Conservation (phyloP, 202 grass and related monocot species). For the Setaria viridis region DNA sequence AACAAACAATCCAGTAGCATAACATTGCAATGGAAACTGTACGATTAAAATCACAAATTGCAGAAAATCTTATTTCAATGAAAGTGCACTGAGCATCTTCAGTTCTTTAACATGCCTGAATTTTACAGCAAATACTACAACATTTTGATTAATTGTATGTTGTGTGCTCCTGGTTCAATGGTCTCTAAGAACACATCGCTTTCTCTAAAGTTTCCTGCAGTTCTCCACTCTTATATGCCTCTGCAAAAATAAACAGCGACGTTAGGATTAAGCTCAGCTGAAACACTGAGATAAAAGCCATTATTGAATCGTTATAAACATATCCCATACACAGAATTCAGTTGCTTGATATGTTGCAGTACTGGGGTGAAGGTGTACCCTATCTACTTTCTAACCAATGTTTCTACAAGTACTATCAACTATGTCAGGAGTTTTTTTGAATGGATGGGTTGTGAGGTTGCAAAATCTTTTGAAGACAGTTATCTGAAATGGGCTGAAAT, state of each 20-base stretch:
- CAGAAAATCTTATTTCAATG: conserved; percentile 15
- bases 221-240: conserved; percentile 83
- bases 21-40: not conserved
- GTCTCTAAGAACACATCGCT: conserved; percentile 61
- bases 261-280: not conserved
- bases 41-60: not conserved
- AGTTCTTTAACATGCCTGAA: conserved; percentile 1
- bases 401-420: conserved; percentile 80
- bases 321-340: not conserved
- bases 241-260: conserved; percentile 40
- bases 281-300: not conserved
- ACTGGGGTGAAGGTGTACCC: conserved; percentile 79
- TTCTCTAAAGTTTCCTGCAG: conserved; percentile 86
- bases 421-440: conserved; percentile 99
- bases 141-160: conserved; percentile 5
- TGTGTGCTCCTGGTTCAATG: not conserved
- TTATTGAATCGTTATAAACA: not conserved
- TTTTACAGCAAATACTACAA: not conserved
- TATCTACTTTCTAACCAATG: conserved; percentile 96
- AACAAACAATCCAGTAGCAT: not conserved
- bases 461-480: conserved; percentile 75
- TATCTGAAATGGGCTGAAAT: not conserved
- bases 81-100: not conserved
- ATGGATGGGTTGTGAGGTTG: conserved; percentile 92
- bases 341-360: conserved; percentile 61